Base-by-base conservation (phyloP, 306 rosid genomes). In the Rosa chinensis region DNA sequence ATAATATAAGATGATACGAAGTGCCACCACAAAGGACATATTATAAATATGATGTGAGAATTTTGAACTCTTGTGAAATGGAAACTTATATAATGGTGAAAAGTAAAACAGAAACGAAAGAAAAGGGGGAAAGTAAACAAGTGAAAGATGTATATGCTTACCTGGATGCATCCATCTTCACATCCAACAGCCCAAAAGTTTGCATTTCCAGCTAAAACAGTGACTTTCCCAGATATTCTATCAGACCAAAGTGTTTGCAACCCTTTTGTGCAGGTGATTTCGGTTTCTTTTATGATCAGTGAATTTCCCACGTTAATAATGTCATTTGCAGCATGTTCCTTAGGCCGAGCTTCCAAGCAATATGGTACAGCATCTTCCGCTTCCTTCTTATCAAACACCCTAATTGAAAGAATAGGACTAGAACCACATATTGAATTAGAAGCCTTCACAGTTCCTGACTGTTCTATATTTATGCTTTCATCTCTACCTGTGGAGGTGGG, bases 161-260 rank as follows among this genome's bases (percentile, higher is more conserved):
- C 98, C 96, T 91, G 99, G 44, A 95, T 78, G 89, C 94, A 89
- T 82, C 98, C 99, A 90, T 95, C 99, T 74, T 95, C 98, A 89
- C 96, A 91, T 64, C 99, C 99, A 76, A 95, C 96, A 23, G 94
- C 96, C 98, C 97, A 95, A 78, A 95, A 92, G 81, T 95, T 95
- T 56, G 89, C 85, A 80, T 95, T 95, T 79, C 99, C 98, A 67
- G 97, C 98, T 81, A 95, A 88, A 77, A 95, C 99, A 63, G 94
- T 91, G 87, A 95, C 98, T 82, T 92, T 93, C 75, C 92, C 99
- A 4, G 92, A 86, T 71, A 95, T 88, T 84, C 96, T 89, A 87
- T 95, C 99, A 72, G 98, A 92, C 99, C 99, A 95, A 75, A 95
- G 93, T 66, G 81, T 88, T 72, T 81, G 82, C 47, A 87, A 56